These are phyloP conservation scores for Actinomucor elegans DNA, from an alignment of 371 early-diverging fungal genomes.

Conservation along the genomic window DNA sequence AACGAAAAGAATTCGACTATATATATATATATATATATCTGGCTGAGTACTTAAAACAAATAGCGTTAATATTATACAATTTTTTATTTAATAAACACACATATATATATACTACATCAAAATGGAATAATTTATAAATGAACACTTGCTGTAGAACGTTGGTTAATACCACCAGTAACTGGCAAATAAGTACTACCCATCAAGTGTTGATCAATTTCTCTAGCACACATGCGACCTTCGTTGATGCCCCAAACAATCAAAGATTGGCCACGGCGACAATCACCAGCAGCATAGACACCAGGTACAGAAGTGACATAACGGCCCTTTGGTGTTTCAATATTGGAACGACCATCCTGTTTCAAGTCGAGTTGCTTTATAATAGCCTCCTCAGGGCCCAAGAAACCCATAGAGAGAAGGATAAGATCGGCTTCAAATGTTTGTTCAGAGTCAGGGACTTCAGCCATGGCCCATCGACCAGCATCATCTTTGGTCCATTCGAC, in stretches of 20 bases:
- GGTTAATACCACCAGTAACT: conserved; percentile 65
- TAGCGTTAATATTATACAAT: no score
- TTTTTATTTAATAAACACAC: no score
- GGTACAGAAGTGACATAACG: conserved; percentile 74
- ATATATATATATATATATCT: no score
- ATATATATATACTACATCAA: no score
- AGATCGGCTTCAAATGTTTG: conserved; percentile 85
- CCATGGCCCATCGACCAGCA: conserved; percentile 84
- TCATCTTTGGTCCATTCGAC: conserved; percentile 90
- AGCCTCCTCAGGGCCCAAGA: conserved; percentile 91
- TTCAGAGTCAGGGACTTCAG: conserved; percentile 81
- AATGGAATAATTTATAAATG: no score
- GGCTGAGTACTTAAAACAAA: no score
- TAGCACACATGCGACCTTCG: conserved; percentile 93
- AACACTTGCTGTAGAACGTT: conserved; percentile 34
- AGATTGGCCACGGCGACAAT: conserved; percentile 93
- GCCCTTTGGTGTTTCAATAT: conserved; percentile 76
- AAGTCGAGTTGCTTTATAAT: conserved; percentile 78
- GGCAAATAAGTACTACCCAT: conserved; percentile 69
- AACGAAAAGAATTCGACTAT: no score
- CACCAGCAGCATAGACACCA: conserved; percentile 94
- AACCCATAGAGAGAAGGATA: conserved; percentile 94
- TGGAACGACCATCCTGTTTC: conserved; percentile 71
- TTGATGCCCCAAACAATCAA: conserved; percentile 97
- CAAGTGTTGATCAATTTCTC: conserved; percentile 84